These are phyloP conservation scores for Zelonia costaricensis DNA, from an alignment of 208 protist species.

Conservation along the genomic window DNA sequence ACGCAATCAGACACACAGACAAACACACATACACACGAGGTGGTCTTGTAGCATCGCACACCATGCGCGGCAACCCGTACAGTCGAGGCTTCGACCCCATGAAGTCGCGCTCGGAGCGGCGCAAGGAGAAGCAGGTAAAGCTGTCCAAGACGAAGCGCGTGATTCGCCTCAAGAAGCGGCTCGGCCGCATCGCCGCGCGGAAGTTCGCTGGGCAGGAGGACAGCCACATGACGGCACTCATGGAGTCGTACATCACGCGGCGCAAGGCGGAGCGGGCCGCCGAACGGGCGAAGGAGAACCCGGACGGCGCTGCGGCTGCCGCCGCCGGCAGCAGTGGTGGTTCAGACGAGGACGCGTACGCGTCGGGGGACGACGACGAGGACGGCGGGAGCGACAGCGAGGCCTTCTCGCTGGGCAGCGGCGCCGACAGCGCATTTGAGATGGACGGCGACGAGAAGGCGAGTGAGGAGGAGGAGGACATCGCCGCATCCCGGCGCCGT, in stretches of 20 bases:
- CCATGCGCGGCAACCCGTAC: conserved; percentile 82
- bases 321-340: not conserved
- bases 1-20: not conserved
- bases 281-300: conserved; percentile 36
- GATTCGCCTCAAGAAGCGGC: conserved; percentile 60
- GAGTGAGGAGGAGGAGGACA: conserved; percentile 9
- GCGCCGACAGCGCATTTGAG: conserved; percentile 15
- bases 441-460: not conserved
- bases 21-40: too few relatives aligned
- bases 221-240: conserved; percentile 78
- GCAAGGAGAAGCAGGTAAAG: conserved; percentile 62
- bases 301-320: conserved; percentile 25
- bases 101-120: conserved; percentile 77
- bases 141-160: conserved; percentile 64
- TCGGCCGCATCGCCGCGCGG: conserved; percentile 45
- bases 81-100: conserved; percentile 73
- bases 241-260: conserved; percentile 83
- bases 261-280: conserved; percentile 75
- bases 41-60: not conserved
- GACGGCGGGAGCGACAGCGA: conserved; percentile 7
- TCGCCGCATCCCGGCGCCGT: conserved; percentile 1
- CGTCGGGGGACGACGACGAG: conserved; percentile 9
- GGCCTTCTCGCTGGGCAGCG: conserved; percentile 11
- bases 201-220: conserved; percentile 70
- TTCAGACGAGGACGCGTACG: conserved; percentile 9